Evolutionary conservation across 1,284 basidiomycete species (phyloP), one percentile per base, ranked within the genome.

Genomic region (Tausonia pullulans): DNA sequence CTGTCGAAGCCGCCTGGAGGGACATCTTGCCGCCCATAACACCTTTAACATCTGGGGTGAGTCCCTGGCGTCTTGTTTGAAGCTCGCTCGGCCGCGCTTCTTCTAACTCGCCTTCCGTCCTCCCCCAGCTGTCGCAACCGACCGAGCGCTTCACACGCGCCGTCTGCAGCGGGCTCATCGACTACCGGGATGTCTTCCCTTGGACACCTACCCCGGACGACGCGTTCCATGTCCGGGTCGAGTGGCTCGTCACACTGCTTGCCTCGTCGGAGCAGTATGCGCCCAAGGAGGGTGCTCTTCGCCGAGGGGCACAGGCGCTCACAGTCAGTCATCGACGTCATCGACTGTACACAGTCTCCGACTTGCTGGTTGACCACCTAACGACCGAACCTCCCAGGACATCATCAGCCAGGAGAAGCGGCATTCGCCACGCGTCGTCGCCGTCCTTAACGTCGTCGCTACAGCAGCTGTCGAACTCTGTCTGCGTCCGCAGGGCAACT

Each of bases 341-440:
- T 45, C 5, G 5, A 3, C 4, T 43, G 11, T 11, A 58, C 8
- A 40, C 8, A 40, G 10, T 16, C 9, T 3, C 39, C 50, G n/a
- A 3, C 27, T 39, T 39, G 52, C 52, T 9, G 7, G 52, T 53
- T 16, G 6, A 6, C 52, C 7, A n/a, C 52, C 48, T 49, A 14
- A 49, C 14, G 14, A 49, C 48, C 9, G 9, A 49, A 14, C 14
- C 48, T 8, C 14, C 5, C 58, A 59, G 58, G 60, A 61, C 48
- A 61, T 61, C 51, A 49, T 61, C 43, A 48, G 54, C 51, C 9
- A 16, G 11, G 60, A 61, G 51, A 52, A 53, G 14, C 60, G 60
- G 14, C 54, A 11, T 41, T 61, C 60, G 8, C 51, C 46, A n/a
- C 49, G 60, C 39, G 60, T 61, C 40, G 46, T 48, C 43, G 50